These are phyloP conservation scores for Phylloporus sp. DNA, from an alignment of 768 basidiomycete species.

Conservation along the genomic window DNA sequence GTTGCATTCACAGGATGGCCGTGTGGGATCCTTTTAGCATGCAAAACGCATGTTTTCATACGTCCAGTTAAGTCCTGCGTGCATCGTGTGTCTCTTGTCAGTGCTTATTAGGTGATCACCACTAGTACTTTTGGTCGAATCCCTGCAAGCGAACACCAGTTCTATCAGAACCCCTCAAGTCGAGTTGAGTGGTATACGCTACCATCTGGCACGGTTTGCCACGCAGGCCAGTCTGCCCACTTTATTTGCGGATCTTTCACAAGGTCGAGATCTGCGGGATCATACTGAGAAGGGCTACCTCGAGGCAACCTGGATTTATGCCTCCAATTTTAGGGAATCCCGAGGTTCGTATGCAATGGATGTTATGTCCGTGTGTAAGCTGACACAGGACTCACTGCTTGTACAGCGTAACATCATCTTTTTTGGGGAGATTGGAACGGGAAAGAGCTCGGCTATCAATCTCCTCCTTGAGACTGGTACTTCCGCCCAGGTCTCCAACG, in stretches of 20 bases:
- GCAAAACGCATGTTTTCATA: constrained; percentile 9
- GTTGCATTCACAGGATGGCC: background rate
- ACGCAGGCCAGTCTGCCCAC: background rate
- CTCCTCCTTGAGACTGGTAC: constrained; percentile 12
- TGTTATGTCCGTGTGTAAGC: background rate
- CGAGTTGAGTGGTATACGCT: background rate
- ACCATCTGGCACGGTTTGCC: background rate
- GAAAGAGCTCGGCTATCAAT: constrained; percentile 29
- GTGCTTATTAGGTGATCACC: constrained; percentile 3
- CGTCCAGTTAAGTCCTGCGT: background rate
- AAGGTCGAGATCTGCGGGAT: background rate
- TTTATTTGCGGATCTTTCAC: background rate
- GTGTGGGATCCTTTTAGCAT: background rate
- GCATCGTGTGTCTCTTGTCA: background rate
- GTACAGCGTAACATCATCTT: constrained; percentile 18
- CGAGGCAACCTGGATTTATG: background rate
- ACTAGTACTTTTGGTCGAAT: background rate
- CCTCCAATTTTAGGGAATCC: background rate
- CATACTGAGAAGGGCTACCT: background rate
- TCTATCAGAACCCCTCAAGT: background rate
- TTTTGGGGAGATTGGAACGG: constrained; percentile 22
- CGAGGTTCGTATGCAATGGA: constrained; percentile 10
- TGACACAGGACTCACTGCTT: background rate
- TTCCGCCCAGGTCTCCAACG: constrained; percentile 8
- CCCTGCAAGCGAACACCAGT: background rate